Percentiles rank a stretch among this genome's conserved stretches.
Evolutionary conservation across 768 basidiomycete genomes (phyloP).

Genomic region (Boletus huronensis): DNA sequence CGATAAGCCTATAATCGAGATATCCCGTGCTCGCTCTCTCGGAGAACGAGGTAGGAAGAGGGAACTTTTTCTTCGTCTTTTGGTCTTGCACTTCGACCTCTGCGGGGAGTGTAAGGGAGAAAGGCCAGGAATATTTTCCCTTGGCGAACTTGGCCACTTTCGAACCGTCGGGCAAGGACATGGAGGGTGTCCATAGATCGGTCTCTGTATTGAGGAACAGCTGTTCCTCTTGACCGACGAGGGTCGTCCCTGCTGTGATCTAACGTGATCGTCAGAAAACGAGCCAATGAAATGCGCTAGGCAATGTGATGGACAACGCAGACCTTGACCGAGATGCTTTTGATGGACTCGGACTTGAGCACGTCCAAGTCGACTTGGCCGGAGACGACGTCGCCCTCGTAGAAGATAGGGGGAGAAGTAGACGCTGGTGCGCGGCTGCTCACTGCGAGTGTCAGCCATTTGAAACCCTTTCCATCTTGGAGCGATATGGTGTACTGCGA

Average conservation of each 20-base stretch:
- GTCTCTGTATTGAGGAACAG: conserved; percentile 43
- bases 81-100: conserved; percentile 40
- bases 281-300: not conserved
- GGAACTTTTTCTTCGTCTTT: conserved; percentile 35
- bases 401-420: conserved; percentile 42
- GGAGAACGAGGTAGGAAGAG: conserved; percentile 51
- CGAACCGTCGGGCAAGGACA: conserved; percentile 21
- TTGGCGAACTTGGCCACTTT: conserved; percentile 36
- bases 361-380: conserved; percentile 52
- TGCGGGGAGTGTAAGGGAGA: conserved; percentile 43
- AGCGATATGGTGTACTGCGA: conserved; percentile 41
- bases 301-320: conserved; percentile 16
- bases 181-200: conserved; percentile 39
- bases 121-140: conserved; percentile 49
- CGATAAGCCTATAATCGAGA: conserved; percentile 52
- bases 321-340: conserved; percentile 47
- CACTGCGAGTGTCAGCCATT: conserved; percentile 48
- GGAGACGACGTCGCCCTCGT: conserved; percentile 45
- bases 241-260: conserved; percentile 47
- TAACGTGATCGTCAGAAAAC: not conserved
- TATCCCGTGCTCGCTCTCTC: conserved; percentile 54
- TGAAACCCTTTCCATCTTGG: conserved; percentile 37
- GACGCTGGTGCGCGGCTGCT: conserved; percentile 40
- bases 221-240: conserved; percentile 54
- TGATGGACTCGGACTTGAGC: conserved; percentile 46